Evolutionary conservation across 1,284 basidiomycete genomes (phyloP).

Genomic region (Sporisorium graminicola): DNA sequence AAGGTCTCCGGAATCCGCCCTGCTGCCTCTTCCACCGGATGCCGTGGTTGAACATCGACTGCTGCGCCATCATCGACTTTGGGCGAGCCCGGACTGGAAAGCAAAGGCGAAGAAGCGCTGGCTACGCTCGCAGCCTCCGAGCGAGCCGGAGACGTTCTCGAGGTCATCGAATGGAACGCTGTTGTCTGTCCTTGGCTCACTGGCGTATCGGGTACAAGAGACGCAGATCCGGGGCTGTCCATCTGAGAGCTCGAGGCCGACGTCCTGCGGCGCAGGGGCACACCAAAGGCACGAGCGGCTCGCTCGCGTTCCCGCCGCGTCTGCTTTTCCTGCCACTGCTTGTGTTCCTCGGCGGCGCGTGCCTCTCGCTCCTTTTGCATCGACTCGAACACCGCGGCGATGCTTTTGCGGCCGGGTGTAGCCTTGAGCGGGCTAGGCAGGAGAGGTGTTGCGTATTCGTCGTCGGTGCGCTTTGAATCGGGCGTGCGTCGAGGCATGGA

Average conservation of each 20-base stretch:
- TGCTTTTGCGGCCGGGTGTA: conserved; percentile 40
- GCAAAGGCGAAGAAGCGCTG: conserved; percentile 21
- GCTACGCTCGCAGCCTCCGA: conserved; percentile 12
- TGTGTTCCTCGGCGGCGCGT: conserved; percentile 34
- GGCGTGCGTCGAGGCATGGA: conserved; percentile 10
- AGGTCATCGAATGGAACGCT: conserved; percentile 1
- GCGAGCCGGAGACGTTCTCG: neutral
- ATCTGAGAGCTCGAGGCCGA: conserved; percentile 19
- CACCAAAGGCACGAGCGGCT: conserved; percentile 38
- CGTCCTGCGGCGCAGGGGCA: conserved; percentile 13
- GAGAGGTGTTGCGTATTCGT: neutral
- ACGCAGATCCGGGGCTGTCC: conserved; percentile 19
- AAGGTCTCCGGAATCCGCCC: conserved; percentile 28
- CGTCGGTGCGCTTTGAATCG: neutral
- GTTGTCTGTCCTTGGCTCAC: neutral
- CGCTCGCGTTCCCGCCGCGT: conserved; percentile 42
- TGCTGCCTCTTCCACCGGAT: conserved; percentile 34
- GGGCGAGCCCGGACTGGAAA: conserved; percentile 21
- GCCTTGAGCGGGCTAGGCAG: conserved; percentile 13
- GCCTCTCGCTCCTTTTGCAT: conserved; percentile 50
- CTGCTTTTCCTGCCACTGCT: conserved; percentile 45
- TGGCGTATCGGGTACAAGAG: conserved; percentile 7
- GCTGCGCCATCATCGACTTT: conserved; percentile 35
- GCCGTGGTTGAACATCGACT: conserved; percentile 14
- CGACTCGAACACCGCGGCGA: conserved; percentile 49